Evolutionary conservation across 805 yeast species (phyloP).

Genomic region (Ogataea philodendri): DNA sequence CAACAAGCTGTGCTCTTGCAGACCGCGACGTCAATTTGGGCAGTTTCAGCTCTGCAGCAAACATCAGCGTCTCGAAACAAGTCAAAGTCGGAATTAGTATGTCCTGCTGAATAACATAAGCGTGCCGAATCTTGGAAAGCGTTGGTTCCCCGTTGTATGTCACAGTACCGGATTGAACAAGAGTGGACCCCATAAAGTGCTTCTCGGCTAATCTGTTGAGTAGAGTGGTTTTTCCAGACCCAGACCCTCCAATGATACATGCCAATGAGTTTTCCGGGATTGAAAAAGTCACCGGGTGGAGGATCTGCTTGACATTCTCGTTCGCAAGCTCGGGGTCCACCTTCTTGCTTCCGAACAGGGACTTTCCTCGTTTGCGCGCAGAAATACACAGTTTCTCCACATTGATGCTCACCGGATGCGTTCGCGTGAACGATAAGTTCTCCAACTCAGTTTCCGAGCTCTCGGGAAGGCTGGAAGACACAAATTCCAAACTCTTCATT

Average conservation of each 20-base stretch:
- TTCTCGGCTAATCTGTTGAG: slow-evolving; percentile 63
- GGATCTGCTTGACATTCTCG: slow-evolving; percentile 41
- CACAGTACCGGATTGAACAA: slow-evolving; percentile 39
- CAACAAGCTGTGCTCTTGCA: slow-evolving; percentile 51
- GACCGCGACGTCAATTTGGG: slow-evolving; percentile 42
- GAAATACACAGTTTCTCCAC: slow-evolving; percentile 28
- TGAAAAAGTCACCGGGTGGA: slow-evolving; percentile 55
- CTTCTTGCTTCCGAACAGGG: slow-evolving; percentile 16
- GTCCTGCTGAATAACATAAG: slow-evolving; percentile 79
- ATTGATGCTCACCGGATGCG: slow-evolving; percentile 21
- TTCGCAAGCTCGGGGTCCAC: too few relatives aligned
- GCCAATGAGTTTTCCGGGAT: slow-evolving; percentile 60
- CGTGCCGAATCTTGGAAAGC: slow-evolving; percentile 37
- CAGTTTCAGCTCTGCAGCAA: slow-evolving; percentile 69
- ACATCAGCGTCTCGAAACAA: slow-evolving; percentile 64
- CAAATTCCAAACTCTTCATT: neutral
- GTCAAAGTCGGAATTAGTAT: slow-evolving; percentile 68
- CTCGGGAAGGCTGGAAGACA: neutral
- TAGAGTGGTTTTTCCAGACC: slow-evolving; percentile 82
- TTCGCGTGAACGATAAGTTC: slow-evolving; percentile 25
- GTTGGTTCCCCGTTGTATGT: slow-evolving; percentile 38
- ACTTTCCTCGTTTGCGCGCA: slow-evolving; percentile 2
- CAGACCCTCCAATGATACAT: slow-evolving; percentile 87
- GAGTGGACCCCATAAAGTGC: slow-evolving; percentile 33
- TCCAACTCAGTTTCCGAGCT: neutral